Percentiles rank a stretch among this genome's conserved stretches.
Evolutionary conservation across 257 asterid genomes (phyloP).

Genomic region (Capsicum rhomboideum): DNA sequence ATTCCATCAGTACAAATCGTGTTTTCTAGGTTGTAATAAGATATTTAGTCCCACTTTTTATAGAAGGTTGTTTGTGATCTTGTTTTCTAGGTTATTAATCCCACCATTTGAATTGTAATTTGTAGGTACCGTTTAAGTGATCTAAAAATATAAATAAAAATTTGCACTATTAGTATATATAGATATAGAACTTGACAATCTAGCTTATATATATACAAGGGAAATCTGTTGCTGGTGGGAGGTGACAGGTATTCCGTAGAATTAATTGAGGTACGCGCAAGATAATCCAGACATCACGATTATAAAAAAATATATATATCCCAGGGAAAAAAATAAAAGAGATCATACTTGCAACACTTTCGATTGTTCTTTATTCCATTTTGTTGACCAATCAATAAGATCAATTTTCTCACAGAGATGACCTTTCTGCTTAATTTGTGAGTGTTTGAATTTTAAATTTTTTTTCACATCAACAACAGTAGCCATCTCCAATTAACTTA

Average conservation of each 20-base stretch:
- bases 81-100: background rate
- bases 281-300: rapidly evolving
- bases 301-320: too few species aligned
- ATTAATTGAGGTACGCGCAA: background rate
- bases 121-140: background rate
- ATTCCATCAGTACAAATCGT: background rate
- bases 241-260: background rate
- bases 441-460: background rate
- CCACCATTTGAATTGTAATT: background rate
- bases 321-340: too few species aligned
- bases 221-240: background rate
- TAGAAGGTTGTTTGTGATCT: background rate
- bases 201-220: background rate
- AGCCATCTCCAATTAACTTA: background rate
- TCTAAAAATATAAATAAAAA: background rate
- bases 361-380: background rate
- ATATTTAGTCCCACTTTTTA: background rate
- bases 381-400: background rate
- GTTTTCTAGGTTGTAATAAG: too few species aligned
- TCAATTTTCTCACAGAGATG: background rate
- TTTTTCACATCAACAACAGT: too few species aligned
- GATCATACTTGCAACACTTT: background rate
- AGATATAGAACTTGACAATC: background rate
- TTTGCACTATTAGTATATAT: background rate
- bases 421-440: background rate